Evolutionary conservation across 257 asterid species (phyloP).

Genomic region (Anisodus acutangulus): DNA sequence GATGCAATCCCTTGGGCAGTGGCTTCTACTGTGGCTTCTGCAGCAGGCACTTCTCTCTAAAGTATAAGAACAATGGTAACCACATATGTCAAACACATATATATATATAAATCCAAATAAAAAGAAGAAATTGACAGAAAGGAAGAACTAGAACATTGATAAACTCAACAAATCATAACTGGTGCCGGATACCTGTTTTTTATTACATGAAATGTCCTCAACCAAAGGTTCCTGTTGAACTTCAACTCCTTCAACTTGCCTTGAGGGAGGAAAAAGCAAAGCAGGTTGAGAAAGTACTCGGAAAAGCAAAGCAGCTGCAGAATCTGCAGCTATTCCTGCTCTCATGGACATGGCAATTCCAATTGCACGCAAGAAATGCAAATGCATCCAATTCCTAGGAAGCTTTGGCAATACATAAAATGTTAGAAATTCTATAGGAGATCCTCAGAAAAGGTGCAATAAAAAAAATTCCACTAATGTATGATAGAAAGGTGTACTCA

Average conservation of each 20-base stretch:
- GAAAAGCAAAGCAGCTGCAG: constrained; percentile 98
- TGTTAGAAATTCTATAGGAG: constrained; percentile 13
- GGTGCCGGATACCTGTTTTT: constrained; percentile 62
- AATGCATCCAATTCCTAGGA: constrained; percentile 98
- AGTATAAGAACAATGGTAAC: constrained; percentile 31
- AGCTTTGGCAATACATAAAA: constrained; percentile 58
- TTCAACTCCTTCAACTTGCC: constrained; percentile 91
- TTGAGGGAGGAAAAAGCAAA: constrained; percentile 85
- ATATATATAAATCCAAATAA: neutral
- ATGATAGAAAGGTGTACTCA: neutral
- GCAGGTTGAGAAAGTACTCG: constrained; percentile 98
- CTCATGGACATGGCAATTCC: constrained; percentile 99
- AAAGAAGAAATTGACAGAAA: constrained; percentile 20
- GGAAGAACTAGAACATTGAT: neutral
- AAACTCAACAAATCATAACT: constrained; percentile 30
- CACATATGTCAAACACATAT: constrained; percentile 7
- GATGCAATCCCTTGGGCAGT: constrained; percentile 99
- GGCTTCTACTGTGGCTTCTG: constrained; percentile 91
- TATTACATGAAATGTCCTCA: constrained; percentile 65
- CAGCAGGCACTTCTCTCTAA: constrained; percentile 79
- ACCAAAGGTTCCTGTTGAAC: constrained; percentile 68
- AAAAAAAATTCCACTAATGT: neutral
- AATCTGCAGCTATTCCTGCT: constrained; percentile 95
- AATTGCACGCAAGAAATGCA: constrained; percentile 97
- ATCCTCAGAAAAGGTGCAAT: neutral